phyloP scores from a whole-genome alignment of 2,329 filamentous ascomycete genomes.

The Colletotrichum karsti region DNA sequence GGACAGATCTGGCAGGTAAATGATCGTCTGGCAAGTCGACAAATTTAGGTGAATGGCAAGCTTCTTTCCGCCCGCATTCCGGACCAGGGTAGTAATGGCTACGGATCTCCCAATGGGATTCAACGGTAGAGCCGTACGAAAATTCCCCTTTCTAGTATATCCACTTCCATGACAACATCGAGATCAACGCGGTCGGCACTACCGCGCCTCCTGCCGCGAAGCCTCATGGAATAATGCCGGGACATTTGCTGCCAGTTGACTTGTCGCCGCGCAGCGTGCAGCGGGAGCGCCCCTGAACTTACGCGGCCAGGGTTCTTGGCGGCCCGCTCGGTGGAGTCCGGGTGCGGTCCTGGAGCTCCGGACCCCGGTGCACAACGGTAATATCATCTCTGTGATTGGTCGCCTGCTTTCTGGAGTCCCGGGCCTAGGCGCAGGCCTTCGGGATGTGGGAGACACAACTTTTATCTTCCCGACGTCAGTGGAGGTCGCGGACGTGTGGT shows the following conservation, averaged over 20 bases:
- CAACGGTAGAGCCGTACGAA: not conserved
- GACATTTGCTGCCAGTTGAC: not conserved
- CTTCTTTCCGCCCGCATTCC: constrained; percentile 14
- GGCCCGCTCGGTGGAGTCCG: constrained; percentile 6
- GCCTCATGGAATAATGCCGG: not conserved
- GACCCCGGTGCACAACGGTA: constrained; percentile 8
- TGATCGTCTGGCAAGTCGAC: not conserved
- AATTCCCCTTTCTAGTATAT: not conserved
- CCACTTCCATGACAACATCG: constrained; percentile 6
- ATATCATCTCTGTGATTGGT: not conserved
- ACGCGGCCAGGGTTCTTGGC: constrained; percentile 22
- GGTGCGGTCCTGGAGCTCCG: not conserved
- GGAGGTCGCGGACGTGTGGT: not conserved
- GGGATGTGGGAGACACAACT: constrained; percentile 17
- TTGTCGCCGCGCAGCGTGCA: not conserved
- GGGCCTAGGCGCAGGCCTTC: constrained; percentile 1
- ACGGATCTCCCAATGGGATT: constrained; percentile 3
- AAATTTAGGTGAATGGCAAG: not conserved
- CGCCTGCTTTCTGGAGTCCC: not conserved
- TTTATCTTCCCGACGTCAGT: constrained; percentile 6
- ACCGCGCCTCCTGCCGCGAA: constrained; percentile 1
- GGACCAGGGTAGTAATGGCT: not conserved
- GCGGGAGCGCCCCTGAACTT: constrained; percentile 18
- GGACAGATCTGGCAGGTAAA: not conserved
- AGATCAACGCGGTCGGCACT: not conserved